A percentile compares a stretch with the other conserved stretches of the same genome.
These are phyloP conservation scores for Rhynchospora tenuis DNA, from an alignment of 176 grass and related monocot genomes.

Conservation along the genomic window DNA sequence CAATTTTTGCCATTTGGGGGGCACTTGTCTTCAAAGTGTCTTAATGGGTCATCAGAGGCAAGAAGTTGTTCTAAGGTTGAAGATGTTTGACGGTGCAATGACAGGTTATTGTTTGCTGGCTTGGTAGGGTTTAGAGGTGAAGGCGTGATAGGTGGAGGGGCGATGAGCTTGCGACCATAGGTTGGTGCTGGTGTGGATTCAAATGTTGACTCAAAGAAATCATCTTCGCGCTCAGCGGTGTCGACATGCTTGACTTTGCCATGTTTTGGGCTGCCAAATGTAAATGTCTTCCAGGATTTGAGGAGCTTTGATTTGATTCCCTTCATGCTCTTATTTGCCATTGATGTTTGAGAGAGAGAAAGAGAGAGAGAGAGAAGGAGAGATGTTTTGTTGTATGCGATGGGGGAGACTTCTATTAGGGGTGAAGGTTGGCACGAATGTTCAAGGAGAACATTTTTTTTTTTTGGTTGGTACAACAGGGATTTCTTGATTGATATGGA, in stretches of 20 bases:
- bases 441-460: background rate
- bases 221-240: background rate
- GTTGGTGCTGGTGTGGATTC: slow-evolving; percentile 4
- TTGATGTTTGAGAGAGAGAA: background rate
- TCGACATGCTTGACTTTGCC: background rate
- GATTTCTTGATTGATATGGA: slow-evolving; percentile 5
- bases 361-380: background rate
- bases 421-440: background rate
- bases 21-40: slow-evolving; percentile 40
- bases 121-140: slow-evolving; percentile 9
- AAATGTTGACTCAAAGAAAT: background rate
- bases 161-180: slow-evolving; percentile 7
- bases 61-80: slow-evolving; percentile 9
- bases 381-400: slow-evolving; percentile 9
- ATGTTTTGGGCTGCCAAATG: background rate
- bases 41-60: background rate
- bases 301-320: slow-evolving; percentile 28
- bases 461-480: background rate
- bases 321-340: slow-evolving; percentile 24
- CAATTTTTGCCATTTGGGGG: slow-evolving; percentile 34
- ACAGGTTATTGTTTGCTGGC: background rate
- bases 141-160: background rate
- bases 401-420: background rate
- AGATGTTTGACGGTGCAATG: background rate
- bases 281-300: background rate